Evolutionary conservation across 2,329 filamentous ascomycete species (phyloP), one percentile per base, ranked within the genome.

Genomic region (Botrytis paeoniae): DNA sequence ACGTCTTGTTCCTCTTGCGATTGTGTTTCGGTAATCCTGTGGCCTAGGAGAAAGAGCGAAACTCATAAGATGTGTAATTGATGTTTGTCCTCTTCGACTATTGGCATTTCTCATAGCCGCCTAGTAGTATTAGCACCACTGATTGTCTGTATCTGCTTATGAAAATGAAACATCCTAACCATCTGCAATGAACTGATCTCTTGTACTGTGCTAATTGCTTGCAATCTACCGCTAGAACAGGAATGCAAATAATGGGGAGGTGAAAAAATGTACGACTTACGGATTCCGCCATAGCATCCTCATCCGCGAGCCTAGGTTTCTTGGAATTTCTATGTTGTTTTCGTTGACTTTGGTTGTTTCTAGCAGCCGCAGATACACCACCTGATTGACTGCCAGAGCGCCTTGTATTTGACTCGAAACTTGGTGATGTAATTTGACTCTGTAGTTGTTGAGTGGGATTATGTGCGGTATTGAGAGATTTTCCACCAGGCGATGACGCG

Each of bases 21-120:
- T 81, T 69, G 85, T 85, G 78, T 89, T 87, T 64, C 78, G 77
- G 59, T 80, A 76, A 78, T 87, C 87, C 74, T 91, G 89, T 35
- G 92, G 91, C 65, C 93, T 89, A 60, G 92, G 90, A 35, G 95
- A 93, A 32, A 94, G 85, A 62, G 92, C 90, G 83, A 98, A 97
- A 84, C 95, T 95, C 87, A 99, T 93, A 73, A 99, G 85, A 83
- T 99, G 96, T 59, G 96, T 98, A 81, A 99, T 99, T 79, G 93
- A 97, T 71, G 94, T 98, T 83, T 98, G 95, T 71, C 96, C 96
- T 79, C 96, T 93, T 74, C 96, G 91, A 78, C 89, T 90, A 78
- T 84, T 90, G 74, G 88, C 87, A 90, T 91, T 83, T 86, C 87
- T 83, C 86, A 86, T 88, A 87, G 78, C 77, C 70, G 74, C 73